Evolutionary conservation across 106 monocot species (phyloP).

Genomic region (Iris macrosiphon): DNA sequence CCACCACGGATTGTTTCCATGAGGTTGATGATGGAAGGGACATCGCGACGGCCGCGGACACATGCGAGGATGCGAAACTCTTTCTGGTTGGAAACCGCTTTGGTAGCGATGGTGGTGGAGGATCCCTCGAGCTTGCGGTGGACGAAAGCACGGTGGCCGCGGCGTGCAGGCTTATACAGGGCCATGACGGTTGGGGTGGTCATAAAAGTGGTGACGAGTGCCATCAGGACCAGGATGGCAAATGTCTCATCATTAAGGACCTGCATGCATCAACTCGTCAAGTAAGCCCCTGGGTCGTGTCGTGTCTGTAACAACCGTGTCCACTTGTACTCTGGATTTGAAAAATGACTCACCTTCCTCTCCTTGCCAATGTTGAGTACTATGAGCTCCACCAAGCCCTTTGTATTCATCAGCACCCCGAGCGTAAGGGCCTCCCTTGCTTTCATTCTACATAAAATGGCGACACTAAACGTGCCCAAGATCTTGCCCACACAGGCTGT

Average conservation of each 20-base stretch:
- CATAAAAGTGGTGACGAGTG: constrained; percentile 88
- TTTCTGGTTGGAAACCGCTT: constrained; percentile 12
- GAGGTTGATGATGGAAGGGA: constrained; percentile 65
- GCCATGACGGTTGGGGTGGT: constrained; percentile 78
- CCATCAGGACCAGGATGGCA: constrained; percentile 83
- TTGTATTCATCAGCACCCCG: constrained; percentile 83
- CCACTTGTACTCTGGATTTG: no score
- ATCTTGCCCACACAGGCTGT: constrained; percentile 57
- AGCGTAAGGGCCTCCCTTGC: constrained; percentile 41
- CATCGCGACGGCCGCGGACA: constrained; percentile 55
- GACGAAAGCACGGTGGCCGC: constrained; percentile 3
- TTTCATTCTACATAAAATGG: constrained; percentile 37
- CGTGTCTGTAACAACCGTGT: no score
- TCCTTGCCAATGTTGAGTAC: constrained; percentile 81
- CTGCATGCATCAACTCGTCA: constrained; percentile 17
- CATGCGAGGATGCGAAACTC: constrained; percentile 80
- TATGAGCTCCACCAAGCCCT: constrained; percentile 82
- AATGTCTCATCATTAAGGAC: constrained; percentile 75
- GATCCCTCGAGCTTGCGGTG: constrained; percentile 41
- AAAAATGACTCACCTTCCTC: constrained; percentile 67
- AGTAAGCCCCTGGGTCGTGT: no score
- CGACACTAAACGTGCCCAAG: constrained; percentile 34
- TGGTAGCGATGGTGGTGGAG: constrained; percentile 10
- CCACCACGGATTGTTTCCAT: constrained; percentile 72
- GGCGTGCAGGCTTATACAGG: constrained; percentile 75